These are phyloP conservation scores for Pseudogymnoascus verrucosus DNA, from an alignment of 2,329 filamentous ascomycete genomes.

Conservation along the genomic window DNA sequence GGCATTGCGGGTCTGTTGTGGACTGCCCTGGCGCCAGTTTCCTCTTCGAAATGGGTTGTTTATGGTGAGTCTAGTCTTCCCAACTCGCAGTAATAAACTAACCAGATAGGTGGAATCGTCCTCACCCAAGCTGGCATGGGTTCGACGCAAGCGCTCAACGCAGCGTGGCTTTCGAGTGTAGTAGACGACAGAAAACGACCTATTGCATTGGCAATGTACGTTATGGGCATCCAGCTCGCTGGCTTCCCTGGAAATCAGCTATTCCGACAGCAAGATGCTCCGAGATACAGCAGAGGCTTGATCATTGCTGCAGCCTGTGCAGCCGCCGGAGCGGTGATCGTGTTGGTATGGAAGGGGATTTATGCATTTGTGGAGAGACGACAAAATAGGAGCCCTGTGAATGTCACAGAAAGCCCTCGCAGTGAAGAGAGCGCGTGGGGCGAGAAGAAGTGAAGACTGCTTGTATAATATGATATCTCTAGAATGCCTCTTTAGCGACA, in stretches of 20 bases:
- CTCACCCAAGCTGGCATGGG: conserved; percentile 10
- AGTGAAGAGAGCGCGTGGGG: not conserved
- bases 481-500: not conserved
- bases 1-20: conserved; percentile 9
- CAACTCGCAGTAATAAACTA: no score
- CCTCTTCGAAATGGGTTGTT: conserved; percentile 9
- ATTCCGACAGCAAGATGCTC: conserved; percentile 9
- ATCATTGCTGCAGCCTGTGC: conserved; percentile 8
- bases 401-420: not conserved
- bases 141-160: conserved; percentile 10
- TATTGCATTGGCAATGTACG: conserved; percentile 10
- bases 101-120: conserved; percentile 5
- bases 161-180: conserved; percentile 9
- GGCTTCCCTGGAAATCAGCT: conserved; percentile 10
- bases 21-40: not conserved
- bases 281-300: conserved; percentile 8
- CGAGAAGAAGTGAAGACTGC: not conserved
- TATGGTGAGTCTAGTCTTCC: not conserved
- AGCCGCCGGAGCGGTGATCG: conserved; percentile 5
- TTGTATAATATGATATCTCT: not conserved
- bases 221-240: conserved; percentile 10
- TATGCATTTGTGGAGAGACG: not conserved
- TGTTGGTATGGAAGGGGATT: conserved; percentile 10
- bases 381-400: not conserved
- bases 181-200: conserved; percentile 9